Conservation (phyloP, 768 basidiomycete species). For the Termitomyces sp. region DNA sequence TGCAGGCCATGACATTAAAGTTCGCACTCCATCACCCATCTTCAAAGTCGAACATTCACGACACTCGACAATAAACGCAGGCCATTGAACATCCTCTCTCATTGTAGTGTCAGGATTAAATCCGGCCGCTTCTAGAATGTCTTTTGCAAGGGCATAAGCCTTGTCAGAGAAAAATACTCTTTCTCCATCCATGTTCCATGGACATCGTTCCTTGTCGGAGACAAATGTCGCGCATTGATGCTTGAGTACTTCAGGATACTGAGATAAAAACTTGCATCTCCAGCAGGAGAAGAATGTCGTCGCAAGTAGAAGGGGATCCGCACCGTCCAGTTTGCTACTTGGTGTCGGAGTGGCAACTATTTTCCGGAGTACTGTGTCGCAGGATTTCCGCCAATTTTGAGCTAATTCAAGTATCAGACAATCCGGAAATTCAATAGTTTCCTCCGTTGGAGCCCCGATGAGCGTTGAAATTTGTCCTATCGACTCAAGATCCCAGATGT, state of each 20-base stretch:
- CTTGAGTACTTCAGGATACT: slow-evolving; percentile 1
- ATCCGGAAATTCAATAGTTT: neutral
- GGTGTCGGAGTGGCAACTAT: neutral
- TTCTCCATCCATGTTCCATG: neutral
- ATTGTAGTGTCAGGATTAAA: neutral
- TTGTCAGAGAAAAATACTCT: neutral
- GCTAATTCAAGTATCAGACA: neutral
- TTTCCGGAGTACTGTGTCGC: neutral
- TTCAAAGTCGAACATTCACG: neutral
- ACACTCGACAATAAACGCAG: slow-evolving; percentile 2
- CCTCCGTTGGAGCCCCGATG: neutral
- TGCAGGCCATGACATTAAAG: slow-evolving; percentile 4
- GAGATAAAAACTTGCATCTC: neutral
- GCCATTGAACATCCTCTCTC: neutral
- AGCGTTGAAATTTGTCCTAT: neutral
- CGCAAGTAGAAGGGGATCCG: neutral
- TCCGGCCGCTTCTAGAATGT: slow-evolving; percentile 3
- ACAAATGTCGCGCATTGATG: neutral
- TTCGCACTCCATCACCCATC: neutral
- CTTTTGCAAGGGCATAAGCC: neutral
- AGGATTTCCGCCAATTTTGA: neutral
- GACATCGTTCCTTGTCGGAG: neutral
- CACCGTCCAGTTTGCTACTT: neutral
- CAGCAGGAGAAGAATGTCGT: slow-evolving; percentile 1
- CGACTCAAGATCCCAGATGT: neutral